Conservation (phyloP, 2,329 filamentous ascomycete genomes). For the Talaromyces sp. region DNA sequence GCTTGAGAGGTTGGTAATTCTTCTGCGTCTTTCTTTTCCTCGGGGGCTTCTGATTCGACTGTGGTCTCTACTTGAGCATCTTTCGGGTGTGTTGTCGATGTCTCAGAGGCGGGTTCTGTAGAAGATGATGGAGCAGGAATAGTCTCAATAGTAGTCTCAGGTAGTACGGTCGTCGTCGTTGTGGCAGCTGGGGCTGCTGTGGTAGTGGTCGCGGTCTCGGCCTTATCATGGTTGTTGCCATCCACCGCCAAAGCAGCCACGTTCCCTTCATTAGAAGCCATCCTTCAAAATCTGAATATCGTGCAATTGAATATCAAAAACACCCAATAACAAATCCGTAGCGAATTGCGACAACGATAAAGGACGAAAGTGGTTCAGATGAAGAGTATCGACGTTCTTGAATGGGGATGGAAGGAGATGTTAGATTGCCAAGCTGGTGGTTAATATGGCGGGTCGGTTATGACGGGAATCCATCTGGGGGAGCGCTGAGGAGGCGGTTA, state of each 20-base stretch:
- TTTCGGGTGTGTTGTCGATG: neutral
- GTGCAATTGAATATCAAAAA: neutral
- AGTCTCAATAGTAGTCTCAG: neutral
- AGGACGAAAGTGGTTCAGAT: neutral
- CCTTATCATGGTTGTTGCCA: neutral
- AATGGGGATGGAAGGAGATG: slow-evolving; percentile 5
- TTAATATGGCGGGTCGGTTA: slow-evolving; percentile 5
- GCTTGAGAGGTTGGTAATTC: neutral
- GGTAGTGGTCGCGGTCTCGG: neutral
- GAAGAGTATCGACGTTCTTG: slow-evolving; percentile 1
- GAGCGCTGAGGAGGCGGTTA: neutral
- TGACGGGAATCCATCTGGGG: slow-evolving; percentile 1
- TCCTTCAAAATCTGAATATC: neutral
- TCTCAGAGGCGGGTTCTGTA: neutral
- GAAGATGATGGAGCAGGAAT: neutral
- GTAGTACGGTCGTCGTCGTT: neutral
- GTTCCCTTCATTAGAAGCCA: slow-evolving; percentile 12
- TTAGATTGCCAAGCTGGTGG: slow-evolving; percentile 3
- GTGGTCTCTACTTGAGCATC: neutral
- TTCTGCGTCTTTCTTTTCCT: neutral
- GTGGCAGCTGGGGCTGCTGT: neutral
- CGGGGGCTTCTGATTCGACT: neutral
- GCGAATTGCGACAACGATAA: neutral
- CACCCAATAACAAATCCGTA: neutral
- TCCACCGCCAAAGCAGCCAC: slow-evolving; percentile 11